phyloP scores from a whole-genome alignment of 345 rosid species.

The Eucalyptus viminalis region DNA sequence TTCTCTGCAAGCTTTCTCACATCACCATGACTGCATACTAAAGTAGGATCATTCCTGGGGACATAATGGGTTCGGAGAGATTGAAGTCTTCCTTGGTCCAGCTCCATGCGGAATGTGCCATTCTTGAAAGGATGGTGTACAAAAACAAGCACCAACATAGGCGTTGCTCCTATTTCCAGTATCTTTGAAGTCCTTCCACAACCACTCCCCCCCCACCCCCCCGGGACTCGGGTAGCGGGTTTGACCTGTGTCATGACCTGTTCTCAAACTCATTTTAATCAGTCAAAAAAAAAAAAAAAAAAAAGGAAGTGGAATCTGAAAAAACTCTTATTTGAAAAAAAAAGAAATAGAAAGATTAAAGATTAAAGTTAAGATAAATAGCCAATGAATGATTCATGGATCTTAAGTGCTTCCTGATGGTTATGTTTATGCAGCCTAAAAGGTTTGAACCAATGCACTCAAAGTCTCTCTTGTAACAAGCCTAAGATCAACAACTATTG shows the following conservation, averaged over 20 bases:
- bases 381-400: neutral
- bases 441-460: no score
- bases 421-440: no score
- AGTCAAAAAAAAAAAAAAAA: no score
- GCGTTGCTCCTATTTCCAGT: constrained; percentile 74
- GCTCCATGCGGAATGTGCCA: constrained; percentile 42
- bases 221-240: no score
- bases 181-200: constrained; percentile 36
- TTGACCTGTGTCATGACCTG: neutral
- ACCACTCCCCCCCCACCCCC: no score
- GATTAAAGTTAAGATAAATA: neutral
- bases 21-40: neutral
- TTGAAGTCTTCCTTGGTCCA: constrained; percentile 31
- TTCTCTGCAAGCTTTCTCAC: neutral
- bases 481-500: no score
- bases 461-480: no score
- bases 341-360: neutral
- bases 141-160: constrained; percentile 93
- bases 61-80: constrained; percentile 19
- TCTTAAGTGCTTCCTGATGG: no score
- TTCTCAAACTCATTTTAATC: neutral
- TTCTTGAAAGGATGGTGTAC: constrained; percentile 73
- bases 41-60: neutral
- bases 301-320: neutral
- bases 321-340: neutral